Evolutionary conservation across 495 filamentous ascomycete species (phyloP).

Genomic region (Aspergillus baeticus): DNA sequence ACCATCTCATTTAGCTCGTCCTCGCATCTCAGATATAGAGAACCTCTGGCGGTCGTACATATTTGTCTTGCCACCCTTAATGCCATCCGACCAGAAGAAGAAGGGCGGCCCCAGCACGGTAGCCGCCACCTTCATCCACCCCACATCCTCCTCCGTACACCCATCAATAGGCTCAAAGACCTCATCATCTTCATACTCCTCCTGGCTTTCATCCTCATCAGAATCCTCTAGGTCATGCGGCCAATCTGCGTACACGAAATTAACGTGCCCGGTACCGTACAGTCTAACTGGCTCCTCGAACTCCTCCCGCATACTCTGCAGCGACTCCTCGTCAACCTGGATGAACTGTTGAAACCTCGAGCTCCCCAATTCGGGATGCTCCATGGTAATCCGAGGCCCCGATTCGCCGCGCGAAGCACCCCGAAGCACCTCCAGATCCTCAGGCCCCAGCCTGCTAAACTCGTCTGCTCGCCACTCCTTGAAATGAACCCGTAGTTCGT

Average conservation of each 20-base stretch:
- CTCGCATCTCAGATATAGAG: not conserved
- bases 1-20: not conserved
- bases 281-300: not conserved
- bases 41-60: not conserved
- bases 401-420: not conserved
- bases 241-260: not conserved
- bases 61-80: not conserved
- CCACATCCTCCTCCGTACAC: not conserved
- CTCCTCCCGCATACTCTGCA: not conserved
- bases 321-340: not conserved
- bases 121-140: not conserved
- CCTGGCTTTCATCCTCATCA: not conserved
- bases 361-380: not conserved
- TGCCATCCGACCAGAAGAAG: not conserved
- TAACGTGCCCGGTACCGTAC: not conserved
- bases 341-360: not conserved
- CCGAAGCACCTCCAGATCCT: not conserved
- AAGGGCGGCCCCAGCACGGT: not conserved
- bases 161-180: not conserved
- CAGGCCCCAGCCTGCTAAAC: not conserved
- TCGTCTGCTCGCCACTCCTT: not conserved
- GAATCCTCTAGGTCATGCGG: not conserved
- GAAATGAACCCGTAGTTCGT: not conserved
- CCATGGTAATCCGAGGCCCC: not conserved
- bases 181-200: not conserved